Conservation (phyloP, 2,329 filamentous ascomycete genomes). For the Trichoderma lentiforme region DNA sequence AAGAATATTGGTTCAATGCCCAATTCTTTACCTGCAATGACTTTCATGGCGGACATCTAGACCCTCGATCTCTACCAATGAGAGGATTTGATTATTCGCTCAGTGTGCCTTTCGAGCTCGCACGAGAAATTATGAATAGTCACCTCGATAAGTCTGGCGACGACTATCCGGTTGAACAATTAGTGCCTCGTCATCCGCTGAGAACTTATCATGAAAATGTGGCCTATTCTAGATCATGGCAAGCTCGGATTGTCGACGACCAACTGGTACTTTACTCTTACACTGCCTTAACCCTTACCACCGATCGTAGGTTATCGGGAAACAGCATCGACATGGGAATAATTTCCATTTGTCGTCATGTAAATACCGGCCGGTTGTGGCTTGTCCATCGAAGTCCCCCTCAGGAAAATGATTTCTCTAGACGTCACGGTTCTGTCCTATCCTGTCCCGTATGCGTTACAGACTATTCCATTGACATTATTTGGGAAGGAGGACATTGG, state of each 20-base stretch:
- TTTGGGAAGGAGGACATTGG: no score
- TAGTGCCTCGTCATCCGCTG: background rate
- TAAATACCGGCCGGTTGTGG: background rate
- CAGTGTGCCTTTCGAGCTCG: background rate
- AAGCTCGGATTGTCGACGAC: background rate
- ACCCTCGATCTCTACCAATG: background rate
- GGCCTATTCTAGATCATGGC: background rate
- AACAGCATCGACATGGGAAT: background rate
- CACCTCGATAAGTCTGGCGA: background rate
- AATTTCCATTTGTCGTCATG: background rate
- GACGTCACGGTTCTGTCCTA: background rate
- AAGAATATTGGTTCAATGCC: no score
- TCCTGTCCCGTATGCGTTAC: no score
- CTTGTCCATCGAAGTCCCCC: background rate
- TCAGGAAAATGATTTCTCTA: background rate
- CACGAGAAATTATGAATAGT: background rate
- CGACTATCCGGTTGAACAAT: background rate
- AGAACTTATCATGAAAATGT: background rate
- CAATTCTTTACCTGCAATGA: no score
- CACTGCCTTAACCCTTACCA: background rate
- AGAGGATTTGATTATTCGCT: background rate
- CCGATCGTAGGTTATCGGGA: background rate
- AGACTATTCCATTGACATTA: no score
- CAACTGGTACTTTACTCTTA: background rate
- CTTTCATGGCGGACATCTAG: background rate